Evolutionary conservation across 1,284 basidiomycete genomes (phyloP).

Genomic region (Omphalotus olearius): DNA sequence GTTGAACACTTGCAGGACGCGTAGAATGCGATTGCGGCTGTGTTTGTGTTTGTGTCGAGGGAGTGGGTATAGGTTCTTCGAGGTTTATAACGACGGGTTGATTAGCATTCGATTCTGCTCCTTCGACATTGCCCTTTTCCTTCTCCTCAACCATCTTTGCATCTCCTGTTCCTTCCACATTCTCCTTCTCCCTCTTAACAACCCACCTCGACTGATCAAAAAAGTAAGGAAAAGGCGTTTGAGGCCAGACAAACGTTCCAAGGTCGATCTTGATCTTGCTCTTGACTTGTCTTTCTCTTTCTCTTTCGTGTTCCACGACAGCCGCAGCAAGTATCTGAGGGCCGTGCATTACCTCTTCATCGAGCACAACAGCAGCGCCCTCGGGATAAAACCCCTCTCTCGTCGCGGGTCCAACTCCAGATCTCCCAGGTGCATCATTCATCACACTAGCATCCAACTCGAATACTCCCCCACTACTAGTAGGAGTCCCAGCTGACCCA

Average conservation of each 20-base stretch:
- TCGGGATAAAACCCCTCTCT: not conserved
- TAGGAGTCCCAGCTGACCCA: too few species aligned
- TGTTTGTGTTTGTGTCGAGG: not conserved
- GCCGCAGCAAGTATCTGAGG: not conserved
- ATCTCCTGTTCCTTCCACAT: conserved; percentile 14
- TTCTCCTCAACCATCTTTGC: not conserved
- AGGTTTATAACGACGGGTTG: conserved; percentile 14
- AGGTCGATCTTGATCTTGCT: conserved; percentile 41
- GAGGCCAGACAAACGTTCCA: conserved; percentile 61
- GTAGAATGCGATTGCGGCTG: too few species aligned
- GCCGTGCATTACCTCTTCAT: not conserved
- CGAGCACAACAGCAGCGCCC: not conserved
- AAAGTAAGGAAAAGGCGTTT: conserved; percentile 49
- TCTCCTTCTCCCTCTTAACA: conserved; percentile 19
- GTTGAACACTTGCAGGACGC: too few species aligned
- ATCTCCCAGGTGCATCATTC: not conserved
- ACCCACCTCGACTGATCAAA: conserved; percentile 24
- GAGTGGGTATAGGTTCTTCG: not conserved
- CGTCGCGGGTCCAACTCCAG: too few species aligned
- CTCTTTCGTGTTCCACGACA: not conserved
- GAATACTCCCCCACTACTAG: too few species aligned
- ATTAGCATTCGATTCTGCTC: conserved; percentile 6
- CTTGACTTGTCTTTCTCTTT: conserved; percentile 24
- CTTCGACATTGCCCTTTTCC: too few species aligned
- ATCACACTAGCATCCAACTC: too few species aligned